A percentile compares a stretch with the other conserved stretches of the same genome.
Evolutionary conservation across 768 basidiomycete species (phyloP).

Genomic region (Panellus pusillus): DNA sequence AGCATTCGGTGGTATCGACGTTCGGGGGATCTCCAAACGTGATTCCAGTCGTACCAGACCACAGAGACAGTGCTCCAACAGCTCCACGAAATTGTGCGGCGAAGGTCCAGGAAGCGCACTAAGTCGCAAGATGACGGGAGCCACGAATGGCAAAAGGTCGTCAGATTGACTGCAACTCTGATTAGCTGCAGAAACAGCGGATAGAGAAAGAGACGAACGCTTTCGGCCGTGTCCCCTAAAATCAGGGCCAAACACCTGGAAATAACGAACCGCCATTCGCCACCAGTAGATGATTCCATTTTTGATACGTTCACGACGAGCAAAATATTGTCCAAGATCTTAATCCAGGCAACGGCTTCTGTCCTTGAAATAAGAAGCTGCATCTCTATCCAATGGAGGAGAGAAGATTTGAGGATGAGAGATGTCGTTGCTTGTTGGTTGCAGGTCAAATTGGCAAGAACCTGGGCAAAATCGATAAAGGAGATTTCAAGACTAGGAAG

Average conservation of each 20-base stretch:
- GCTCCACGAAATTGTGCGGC: conserved; percentile 25
- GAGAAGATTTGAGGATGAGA: conserved; percentile 66
- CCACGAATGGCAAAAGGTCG: conserved; percentile 23
- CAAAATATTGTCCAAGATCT: conserved; percentile 64
- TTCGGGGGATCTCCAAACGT: conserved; percentile 11
- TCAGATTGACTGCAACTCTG: conserved; percentile 4
- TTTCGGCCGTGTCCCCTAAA: conserved; percentile 29
- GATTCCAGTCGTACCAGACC: conserved; percentile 27
- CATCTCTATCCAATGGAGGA: conserved; percentile 83
- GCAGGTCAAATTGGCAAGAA: conserved; percentile 73
- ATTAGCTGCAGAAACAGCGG: conserved; percentile 1
- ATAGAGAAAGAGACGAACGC: conserved; percentile 24
- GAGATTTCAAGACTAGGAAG: neutral
- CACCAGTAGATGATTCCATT: conserved; percentile 51
- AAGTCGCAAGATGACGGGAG: conserved; percentile 36
- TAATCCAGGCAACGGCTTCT: conserved; percentile 61
- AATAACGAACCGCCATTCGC: conserved; percentile 61
- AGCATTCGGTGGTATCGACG: neutral
- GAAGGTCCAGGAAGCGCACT: conserved; percentile 33
- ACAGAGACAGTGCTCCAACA: conserved; percentile 34
- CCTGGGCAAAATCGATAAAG: conserved; percentile 37
- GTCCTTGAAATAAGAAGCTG: conserved; percentile 47
- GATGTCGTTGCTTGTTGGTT: conserved; percentile 69
- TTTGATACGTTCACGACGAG: conserved; percentile 49
- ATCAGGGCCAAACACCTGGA: conserved; percentile 51